Conservation (phyloP, 2,329 filamentous ascomycete species). For the Pseudocercospora cruenta region DNA sequence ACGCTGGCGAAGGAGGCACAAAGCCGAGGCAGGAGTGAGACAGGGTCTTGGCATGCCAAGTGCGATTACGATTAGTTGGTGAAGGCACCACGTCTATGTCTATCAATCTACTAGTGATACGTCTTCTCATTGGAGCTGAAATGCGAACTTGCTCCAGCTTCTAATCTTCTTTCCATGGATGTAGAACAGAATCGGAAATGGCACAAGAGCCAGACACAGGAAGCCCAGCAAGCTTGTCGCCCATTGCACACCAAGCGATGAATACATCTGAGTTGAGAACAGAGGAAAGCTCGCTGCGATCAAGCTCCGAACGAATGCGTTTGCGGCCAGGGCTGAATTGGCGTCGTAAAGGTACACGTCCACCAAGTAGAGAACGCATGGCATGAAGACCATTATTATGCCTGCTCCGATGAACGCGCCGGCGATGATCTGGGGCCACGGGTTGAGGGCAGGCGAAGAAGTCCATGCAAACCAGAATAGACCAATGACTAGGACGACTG, state of each 20-base stretch:
- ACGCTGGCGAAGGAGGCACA: not conserved
- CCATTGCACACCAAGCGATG: conserved; percentile 40
- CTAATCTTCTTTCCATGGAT: conserved; percentile 30
- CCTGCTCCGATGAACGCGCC: conserved; percentile 47
- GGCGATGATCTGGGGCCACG: conserved; percentile 48
- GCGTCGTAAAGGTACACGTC: conserved; percentile 48
- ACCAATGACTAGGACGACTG: conserved; percentile 51
- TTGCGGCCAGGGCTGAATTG: conserved; percentile 40
- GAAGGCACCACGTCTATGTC: no score
- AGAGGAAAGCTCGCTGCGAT: conserved; percentile 44
- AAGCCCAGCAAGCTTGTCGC: conserved; percentile 41
- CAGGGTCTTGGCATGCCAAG: not conserved
- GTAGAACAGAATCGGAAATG: conserved; percentile 37
- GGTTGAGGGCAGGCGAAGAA: conserved; percentile 51
- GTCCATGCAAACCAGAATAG: conserved; percentile 68
- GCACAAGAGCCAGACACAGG: conserved; percentile 37
- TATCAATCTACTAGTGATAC: no score
- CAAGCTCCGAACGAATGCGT: conserved; percentile 41
- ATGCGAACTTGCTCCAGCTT: conserved; percentile 24
- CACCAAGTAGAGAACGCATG: conserved; percentile 51
- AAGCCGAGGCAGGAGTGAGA: not conserved
- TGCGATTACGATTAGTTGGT: no score
- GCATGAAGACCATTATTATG: conserved; percentile 52
- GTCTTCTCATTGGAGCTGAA: not conserved
- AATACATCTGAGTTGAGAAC: conserved; percentile 40